Evolutionary conservation across 176 grass and related monocot species (phyloP), one percentile per base, ranked within the genome.

Genomic region (Echinochloa phyllopogon): DNA sequence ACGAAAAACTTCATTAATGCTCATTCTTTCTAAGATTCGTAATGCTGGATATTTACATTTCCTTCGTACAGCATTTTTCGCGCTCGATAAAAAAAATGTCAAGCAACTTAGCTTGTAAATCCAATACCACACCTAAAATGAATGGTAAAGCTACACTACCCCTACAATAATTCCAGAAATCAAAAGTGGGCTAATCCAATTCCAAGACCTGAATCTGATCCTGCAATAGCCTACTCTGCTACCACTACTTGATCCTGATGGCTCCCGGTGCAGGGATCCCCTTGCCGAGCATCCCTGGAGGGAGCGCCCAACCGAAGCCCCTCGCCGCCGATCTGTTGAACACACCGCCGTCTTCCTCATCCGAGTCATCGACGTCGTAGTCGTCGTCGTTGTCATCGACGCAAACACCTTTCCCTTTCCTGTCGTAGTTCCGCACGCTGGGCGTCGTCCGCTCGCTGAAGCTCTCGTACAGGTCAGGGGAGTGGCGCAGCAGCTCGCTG

Each of bases 391-490:
- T 56, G 27, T 74, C 13, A 7, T 85, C 89, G 0, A 91, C 2
- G 55, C 81, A 91, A 8, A 85, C 39, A 40, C 39, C 64, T 58
- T 91, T 91, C 57, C 89, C 89, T 71, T 91, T 91, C 82, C 45
- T 81, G 78, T 91, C 77, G 21, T 88, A 38, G 56, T 39, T 38
- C 37, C 72, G 40, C 6, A 48, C 73, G 7, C 50, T 82, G 8
- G 89, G 84, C 48, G 88, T 83, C 48, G 84, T 53, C 23, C 89
- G 63, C 40, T 79, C 71, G 9, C 57, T 76, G 49, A 87, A 74
- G 84, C 89, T 90, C 89, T 90, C 89, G 84, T 86, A 86, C 57
- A 90, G 79, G 48, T 86, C 84, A 21, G 88, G 84, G 0, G 88
- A 90, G 65, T 63, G 45, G 3, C 59, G 74, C 41, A 83, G 80